Evolutionary conservation across 371 early-diverging fungal species (phyloP), one percentile per base, ranked within the genome.

Genomic region (Rhizopus sp.): DNA sequence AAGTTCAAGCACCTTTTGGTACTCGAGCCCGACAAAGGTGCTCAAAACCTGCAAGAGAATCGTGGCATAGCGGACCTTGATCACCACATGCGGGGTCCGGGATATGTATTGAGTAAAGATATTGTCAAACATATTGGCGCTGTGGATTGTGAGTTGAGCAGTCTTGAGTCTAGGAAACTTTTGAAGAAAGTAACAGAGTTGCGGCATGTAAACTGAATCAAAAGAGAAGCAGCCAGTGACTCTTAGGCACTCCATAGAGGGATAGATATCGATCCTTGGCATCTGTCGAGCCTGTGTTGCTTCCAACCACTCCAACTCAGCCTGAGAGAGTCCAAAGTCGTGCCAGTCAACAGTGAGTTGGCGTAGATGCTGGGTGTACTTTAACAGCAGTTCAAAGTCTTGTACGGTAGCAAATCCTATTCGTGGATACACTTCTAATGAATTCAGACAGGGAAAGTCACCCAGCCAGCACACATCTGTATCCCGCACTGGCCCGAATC

Each of bases 311-410:
- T 15, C 15, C 3, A 46, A 0, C 12, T 46, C 46, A 9, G 9
- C 12, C 8, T 17, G 46, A 29, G 46, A 9, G 7, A 29, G 29
- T 7, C 46, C 46, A 8, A 46, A 15, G 29, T 46, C 46, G 30
- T 46, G 46, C 46, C 46, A 46, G 46, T 46, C 46, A 16, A 46
- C 12, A 23, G 8, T 23, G 7, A 46, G 29, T 9, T 46, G 29
- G 7, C 29, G 7, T 12, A 46, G 10, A 9, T 23, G 46, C 7
- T 23, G 7, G 0, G 46, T 29, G 6, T 46, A 46, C 7, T 7
- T 29, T 9, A 46, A 23, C 7, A 23, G 23, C 46, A 46, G 15
- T 9, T 46, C 46, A 29, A 29, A 46, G 46, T 46, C 46, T 15
- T 23, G 46, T 23, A 2, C 8, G 5, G 16, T 46, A 7, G 46